These are phyloP conservation scores for Paramecium biaurelia DNA, from an alignment of 73 alveolate genomes.

Conservation along the genomic window DNA sequence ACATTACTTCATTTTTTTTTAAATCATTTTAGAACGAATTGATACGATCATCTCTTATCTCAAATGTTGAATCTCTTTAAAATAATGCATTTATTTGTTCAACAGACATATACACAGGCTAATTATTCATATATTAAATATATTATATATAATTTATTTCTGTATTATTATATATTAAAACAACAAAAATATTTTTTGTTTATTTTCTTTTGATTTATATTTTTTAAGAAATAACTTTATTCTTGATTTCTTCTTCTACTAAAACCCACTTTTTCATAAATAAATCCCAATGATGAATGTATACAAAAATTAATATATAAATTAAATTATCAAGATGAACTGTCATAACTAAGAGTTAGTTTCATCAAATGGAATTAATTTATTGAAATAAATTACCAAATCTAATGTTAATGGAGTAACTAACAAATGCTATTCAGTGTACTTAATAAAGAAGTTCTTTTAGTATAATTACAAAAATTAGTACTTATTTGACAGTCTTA, in stretches of 20 bases:
- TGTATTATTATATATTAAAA: neutral
- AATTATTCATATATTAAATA: slow-evolving; percentile 25
- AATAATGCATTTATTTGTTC: slow-evolving; percentile 35
- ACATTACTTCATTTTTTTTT: neutral
- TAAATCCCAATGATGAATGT: no score
- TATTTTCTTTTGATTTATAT: neutral
- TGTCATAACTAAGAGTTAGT: neutral
- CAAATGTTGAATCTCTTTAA: neutral
- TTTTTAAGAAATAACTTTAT: neutral
- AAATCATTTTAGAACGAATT: neutral
- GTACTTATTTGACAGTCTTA: neutral
- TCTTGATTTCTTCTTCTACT: neutral
- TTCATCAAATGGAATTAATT: neutral
- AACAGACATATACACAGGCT: slow-evolving; percentile 45
- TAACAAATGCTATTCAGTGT: neutral
- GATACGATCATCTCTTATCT: neutral
- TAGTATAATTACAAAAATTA: neutral
- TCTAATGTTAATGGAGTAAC: neutral
- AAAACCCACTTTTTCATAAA: no score
- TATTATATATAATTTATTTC: neutral
- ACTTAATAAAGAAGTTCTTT: neutral
- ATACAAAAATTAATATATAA: no score
- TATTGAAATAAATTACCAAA: neutral
- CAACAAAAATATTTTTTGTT: neutral
- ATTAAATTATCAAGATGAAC: neutral